Evolutionary conservation across 2,329 filamentous ascomycete species (phyloP).

Genomic region (Colletotrichum filicis): DNA sequence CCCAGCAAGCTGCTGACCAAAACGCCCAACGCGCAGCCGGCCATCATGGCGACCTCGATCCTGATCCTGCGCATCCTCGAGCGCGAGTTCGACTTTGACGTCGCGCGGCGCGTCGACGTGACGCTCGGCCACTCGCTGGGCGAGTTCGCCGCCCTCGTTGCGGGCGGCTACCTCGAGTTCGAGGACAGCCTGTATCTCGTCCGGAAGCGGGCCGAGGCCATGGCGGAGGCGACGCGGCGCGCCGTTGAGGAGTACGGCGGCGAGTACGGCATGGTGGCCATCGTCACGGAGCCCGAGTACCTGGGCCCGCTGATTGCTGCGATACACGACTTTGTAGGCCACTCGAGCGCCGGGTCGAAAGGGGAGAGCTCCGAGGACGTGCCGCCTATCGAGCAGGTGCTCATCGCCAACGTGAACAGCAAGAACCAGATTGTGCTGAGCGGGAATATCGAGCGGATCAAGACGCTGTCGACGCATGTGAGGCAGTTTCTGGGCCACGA

Average conservation of each 20-base stretch:
- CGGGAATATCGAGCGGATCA: slow-evolving; percentile 85
- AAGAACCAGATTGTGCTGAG: slow-evolving; percentile 97
- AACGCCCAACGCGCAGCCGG: slow-evolving; percentile 91
- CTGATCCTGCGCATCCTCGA: slow-evolving; percentile 90
- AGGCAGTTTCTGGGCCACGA: slow-evolving; percentile 92
- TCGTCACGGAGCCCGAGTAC: slow-evolving; percentile 87
- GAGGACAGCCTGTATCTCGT: slow-evolving; percentile 83
- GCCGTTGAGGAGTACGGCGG: slow-evolving; percentile 76
- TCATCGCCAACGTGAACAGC: slow-evolving; percentile 93
- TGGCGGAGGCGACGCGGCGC: slow-evolving; percentile 79
- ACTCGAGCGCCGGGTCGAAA: slow-evolving; percentile 72
- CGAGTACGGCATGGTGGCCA: slow-evolving; percentile 93
- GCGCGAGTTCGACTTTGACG: slow-evolving; percentile 82
- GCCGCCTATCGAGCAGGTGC: slow-evolving; percentile 85
- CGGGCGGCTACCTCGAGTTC: slow-evolving; percentile 83
- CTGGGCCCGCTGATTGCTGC: slow-evolving; percentile 75
- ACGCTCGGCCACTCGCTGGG: slow-evolving; percentile 91
- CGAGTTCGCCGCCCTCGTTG: slow-evolving; percentile 91
- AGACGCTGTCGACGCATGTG: slow-evolving; percentile 83
- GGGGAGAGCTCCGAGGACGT: slow-evolving; percentile 74
- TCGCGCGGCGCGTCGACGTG: slow-evolving; percentile 78
- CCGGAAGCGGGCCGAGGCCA: slow-evolving; percentile 80
- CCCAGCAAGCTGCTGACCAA: slow-evolving; percentile 81
- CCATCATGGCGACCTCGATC: slow-evolving; percentile 95
- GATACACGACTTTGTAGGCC: slow-evolving; percentile 82